phyloP scores from a whole-genome alignment of 306 rosid genomes.

The Canavalia ensiformis region DNA sequence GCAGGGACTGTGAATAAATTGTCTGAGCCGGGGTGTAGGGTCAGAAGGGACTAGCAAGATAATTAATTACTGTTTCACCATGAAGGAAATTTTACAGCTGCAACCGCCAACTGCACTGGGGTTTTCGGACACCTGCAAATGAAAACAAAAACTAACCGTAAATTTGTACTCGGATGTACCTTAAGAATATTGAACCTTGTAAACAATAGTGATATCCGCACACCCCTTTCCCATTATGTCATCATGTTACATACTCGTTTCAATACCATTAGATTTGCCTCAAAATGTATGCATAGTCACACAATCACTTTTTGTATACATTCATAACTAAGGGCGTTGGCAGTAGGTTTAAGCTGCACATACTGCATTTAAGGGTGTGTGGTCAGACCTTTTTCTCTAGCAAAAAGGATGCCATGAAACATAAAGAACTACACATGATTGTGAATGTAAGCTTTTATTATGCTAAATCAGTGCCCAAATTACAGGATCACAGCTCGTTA shows the following conservation, averaged over 20 bases:
- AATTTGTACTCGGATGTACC: background rate
- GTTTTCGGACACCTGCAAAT: constrained; percentile 80
- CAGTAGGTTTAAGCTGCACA: constrained; percentile 20
- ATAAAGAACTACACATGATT: background rate
- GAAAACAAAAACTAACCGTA: constrained; percentile 43
- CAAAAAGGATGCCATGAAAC: background rate
- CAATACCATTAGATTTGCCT: constrained; percentile 1
- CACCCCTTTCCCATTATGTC: background rate
- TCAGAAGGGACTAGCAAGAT: constrained; percentile 31
- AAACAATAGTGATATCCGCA: background rate
- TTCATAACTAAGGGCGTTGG: background rate
- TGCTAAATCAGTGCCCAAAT: constrained; percentile 3
- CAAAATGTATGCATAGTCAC: background rate
- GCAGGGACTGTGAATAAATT: background rate
- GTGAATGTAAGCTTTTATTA: background rate
- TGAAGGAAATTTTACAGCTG: constrained; percentile 94
- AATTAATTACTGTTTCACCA: constrained; percentile 74
- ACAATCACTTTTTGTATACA: background rate
- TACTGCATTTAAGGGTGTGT: background rate
- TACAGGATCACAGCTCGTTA: background rate
- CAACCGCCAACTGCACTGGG: constrained; percentile 98
- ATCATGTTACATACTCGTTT: background rate
- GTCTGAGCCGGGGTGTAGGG: constrained; percentile 3
- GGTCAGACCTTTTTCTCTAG: background rate
- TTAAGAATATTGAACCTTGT: background rate